Evolutionary conservation across 163 green algal species (phyloP).

Genomic region (Coccomyxa subellipsoidea): DNA sequence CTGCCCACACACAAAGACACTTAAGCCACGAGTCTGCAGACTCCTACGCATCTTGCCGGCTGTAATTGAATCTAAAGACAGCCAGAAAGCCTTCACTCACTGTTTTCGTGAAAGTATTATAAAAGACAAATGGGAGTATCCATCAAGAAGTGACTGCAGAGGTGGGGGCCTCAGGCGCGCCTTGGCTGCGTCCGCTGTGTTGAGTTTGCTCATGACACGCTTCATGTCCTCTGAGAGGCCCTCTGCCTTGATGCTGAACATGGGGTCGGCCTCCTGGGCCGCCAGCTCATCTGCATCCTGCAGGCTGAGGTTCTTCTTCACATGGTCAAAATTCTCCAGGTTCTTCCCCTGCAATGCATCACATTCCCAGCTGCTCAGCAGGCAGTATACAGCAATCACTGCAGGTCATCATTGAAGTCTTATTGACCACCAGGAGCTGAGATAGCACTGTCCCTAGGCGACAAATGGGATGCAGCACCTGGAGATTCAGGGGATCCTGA

Average conservation of each 20-base stretch:
- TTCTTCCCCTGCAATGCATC: slow-evolving; percentile 28
- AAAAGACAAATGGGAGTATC: too few species aligned
- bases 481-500: slow-evolving; percentile 80
- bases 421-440: not conserved
- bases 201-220: slow-evolving; percentile 50
- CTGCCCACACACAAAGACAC: slow-evolving; percentile 1
- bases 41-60: too few species aligned
- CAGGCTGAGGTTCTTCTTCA: slow-evolving; percentile 54
- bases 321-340: slow-evolving; percentile 82
- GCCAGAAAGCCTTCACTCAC: too few species aligned
- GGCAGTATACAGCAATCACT: not conserved
- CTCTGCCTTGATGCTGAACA: slow-evolving; percentile 33
- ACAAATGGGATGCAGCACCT: slow-evolving; percentile 1
- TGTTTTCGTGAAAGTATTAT: too few species aligned
- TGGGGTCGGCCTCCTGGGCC: slow-evolving; percentile 28
- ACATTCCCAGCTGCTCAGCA: not conserved
- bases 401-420: not conserved
- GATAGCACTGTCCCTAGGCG: not conserved
- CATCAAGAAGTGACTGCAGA: not conserved
- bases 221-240: slow-evolving; percentile 73
- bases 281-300: slow-evolving; percentile 34
- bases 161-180: not conserved
- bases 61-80: too few species aligned
- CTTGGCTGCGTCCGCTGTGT: slow-evolving; percentile 14
- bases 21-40: too few species aligned